Percentiles rank a stretch among this genome's conserved stretches.
Conservation (phyloP, 768 basidiomycete genomes). For the Phaffia australis region DNA sequence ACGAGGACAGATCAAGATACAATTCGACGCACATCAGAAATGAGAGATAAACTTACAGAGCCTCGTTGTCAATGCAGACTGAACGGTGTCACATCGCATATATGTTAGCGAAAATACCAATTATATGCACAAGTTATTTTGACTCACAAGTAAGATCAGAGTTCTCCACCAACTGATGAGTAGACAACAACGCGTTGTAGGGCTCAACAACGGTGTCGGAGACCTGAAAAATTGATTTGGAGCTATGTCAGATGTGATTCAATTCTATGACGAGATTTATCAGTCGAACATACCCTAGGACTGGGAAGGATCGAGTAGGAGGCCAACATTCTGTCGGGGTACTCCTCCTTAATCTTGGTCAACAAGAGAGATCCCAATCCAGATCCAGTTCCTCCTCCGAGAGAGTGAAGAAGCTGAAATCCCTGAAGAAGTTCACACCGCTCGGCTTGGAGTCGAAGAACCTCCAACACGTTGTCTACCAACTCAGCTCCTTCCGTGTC, state of each 20-base stretch:
- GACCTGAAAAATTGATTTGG: neutral
- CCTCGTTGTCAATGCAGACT: constrained; percentile 37
- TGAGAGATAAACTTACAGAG: constrained; percentile 26
- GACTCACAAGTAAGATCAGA: constrained; percentile 53
- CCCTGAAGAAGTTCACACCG: constrained; percentile 78
- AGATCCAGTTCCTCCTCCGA: constrained; percentile 79
- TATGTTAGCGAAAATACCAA: neutral
- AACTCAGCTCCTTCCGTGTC: constrained; percentile 58
- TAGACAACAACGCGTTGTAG: constrained; percentile 72
- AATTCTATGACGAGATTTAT: no score
- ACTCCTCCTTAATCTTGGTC: constrained; percentile 66
- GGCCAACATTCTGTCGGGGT: constrained; percentile 42
- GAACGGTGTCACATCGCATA: neutral
- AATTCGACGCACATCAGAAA: no score
- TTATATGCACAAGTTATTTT: constrained; percentile 20
- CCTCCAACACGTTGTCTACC: constrained; percentile 48
- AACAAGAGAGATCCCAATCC: constrained; percentile 72
- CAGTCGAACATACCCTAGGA: constrained; percentile 43
- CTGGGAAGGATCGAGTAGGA: constrained; percentile 51
- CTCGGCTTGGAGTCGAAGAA: constrained; percentile 70
- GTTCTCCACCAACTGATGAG: constrained; percentile 82
- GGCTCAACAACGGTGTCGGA: constrained; percentile 51
- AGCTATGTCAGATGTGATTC: neutral
- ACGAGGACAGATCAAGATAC: no score
- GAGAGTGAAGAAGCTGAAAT: constrained; percentile 72